phyloP scores from a whole-genome alignment of 2,329 filamentous ascomycete species.

The Talaromyces sp. region DNA sequence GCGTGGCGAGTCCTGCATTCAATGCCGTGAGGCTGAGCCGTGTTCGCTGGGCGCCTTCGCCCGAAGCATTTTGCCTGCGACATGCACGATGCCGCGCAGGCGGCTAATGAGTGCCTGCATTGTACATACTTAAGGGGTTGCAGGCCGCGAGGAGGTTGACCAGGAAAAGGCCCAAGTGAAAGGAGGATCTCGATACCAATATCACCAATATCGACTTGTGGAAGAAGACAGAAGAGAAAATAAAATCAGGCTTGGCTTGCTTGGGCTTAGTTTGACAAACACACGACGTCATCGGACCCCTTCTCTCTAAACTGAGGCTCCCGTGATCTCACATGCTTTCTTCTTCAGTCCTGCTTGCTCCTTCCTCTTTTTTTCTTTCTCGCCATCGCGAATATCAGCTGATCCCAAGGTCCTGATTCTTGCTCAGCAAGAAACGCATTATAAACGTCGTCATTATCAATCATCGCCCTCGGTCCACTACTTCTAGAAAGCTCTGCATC shows the following conservation, averaged over 20 bases:
- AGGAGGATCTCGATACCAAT: background rate
- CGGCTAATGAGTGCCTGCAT: background rate
- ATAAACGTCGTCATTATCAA: background rate
- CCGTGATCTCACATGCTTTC: constrained; percentile 6
- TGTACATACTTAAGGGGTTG: background rate
- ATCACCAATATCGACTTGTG: background rate
- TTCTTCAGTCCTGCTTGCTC: background rate
- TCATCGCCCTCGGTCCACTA: background rate
- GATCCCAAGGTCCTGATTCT: background rate
- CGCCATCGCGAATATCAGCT: background rate
- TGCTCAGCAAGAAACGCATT: background rate
- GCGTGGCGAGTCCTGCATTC: background rate
- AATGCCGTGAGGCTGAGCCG: background rate
- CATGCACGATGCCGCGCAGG: background rate
- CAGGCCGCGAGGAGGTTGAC: background rate
- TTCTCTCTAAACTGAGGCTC: background rate
- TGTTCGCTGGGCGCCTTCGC: background rate
- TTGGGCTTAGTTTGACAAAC: background rate
- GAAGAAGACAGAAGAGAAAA: background rate
- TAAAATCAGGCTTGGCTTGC: background rate
- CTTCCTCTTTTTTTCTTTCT: background rate
- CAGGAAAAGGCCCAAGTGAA: background rate
- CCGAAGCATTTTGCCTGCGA: background rate
- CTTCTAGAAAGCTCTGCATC: background rate
- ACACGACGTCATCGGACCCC: constrained; percentile 2